Conservation (phyloP, 148 eudicot genomes). For the Rhododendron mucronatum region DNA sequence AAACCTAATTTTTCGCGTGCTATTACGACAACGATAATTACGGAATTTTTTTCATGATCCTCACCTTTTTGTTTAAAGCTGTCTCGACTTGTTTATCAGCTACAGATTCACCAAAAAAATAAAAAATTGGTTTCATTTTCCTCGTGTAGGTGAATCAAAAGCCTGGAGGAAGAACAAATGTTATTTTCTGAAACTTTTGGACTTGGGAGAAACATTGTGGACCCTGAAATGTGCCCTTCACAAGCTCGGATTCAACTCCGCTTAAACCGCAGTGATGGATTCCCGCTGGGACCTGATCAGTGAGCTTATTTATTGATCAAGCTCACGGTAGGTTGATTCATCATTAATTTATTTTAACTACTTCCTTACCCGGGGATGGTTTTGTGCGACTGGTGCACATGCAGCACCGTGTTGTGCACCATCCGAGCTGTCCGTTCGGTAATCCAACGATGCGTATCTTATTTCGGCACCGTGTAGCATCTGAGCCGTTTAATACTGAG, state of each 20-base stretch:
- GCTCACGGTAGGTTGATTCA: background rate
- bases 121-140: background rate
- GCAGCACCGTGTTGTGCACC: too few relatives aligned
- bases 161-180: background rate
- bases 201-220: background rate
- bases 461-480: too few relatives aligned
- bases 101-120: background rate
- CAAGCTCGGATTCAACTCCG: background rate
- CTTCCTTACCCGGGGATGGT: background rate
- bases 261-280: background rate
- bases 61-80: background rate
- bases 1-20: background rate
- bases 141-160: background rate
- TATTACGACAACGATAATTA: background rate
- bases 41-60: background rate
- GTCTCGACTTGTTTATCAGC: background rate
- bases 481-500: too few relatives aligned
- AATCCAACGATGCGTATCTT: too few relatives aligned
- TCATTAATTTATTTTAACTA: background rate
- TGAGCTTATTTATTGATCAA: background rate
- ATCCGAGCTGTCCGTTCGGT: too few relatives aligned
- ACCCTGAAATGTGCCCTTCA: background rate
- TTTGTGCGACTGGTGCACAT: too few relatives aligned
- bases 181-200: background rate
- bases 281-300: background rate